A percentile compares a stretch with the other conserved stretches of the same genome.
These are phyloP conservation scores for Lonicera japonica DNA, from an alignment of 129 eudicot genomes.

Conservation along the genomic window DNA sequence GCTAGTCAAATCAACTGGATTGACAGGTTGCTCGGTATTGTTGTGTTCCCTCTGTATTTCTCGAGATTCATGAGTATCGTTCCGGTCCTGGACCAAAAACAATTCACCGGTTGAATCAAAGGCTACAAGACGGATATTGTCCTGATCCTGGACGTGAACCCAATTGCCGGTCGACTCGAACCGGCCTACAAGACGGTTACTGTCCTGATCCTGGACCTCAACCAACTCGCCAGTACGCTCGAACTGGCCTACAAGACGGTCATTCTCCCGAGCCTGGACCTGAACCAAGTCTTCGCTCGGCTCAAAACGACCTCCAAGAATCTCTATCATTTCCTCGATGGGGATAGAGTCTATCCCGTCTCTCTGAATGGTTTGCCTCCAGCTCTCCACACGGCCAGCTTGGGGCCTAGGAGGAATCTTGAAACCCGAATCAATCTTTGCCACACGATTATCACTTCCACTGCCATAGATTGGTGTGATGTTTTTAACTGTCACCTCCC, in stretches of 20 bases:
- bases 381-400: conserved; percentile 70
- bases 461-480: conserved; percentile 85
- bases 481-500: conserved; percentile 68
- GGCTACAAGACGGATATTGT: conserved; percentile 15
- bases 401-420: conserved; percentile 75
- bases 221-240: conserved; percentile 45
- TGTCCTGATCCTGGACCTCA: conserved; percentile 30
- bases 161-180: no score
- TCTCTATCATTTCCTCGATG: conserved; percentile 84
- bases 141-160: no score
- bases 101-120: no score
- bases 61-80: conserved; percentile 56
- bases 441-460: conserved; percentile 26
- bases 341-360: conserved; percentile 53
- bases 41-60: conserved; percentile 54
- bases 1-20: conserved; percentile 33
- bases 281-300: conserved; percentile 54
- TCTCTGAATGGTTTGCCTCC: conserved; percentile 73
- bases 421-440: conserved; percentile 40
- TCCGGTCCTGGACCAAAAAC: no score
- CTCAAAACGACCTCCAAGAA: conserved; percentile 71
- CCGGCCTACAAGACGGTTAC: conserved; percentile 18
- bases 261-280: conserved; percentile 21
- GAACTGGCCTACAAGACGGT: conserved; percentile 22
- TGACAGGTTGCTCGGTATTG: conserved; percentile 19